These are phyloP conservation scores for Fraxinus nigra DNA, from an alignment of 305 asterid species.

Conservation along the genomic window DNA sequence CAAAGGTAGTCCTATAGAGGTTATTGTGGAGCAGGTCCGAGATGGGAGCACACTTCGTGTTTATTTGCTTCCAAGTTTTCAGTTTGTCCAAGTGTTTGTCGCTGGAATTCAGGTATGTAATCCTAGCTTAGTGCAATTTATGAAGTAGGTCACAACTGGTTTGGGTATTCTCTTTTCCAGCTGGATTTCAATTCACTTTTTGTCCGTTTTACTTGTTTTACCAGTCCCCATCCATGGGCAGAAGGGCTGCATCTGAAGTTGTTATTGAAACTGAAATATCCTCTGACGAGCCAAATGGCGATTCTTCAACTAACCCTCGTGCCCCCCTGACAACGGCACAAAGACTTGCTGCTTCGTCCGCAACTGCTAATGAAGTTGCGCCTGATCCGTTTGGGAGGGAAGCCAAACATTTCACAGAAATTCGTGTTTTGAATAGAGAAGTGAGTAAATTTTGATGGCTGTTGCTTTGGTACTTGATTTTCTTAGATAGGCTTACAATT, in stretches of 20 bases:
- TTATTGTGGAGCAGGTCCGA: constrained; percentile 89
- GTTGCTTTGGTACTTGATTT: neutral
- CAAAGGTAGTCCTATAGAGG: constrained; percentile 89
- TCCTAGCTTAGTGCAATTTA: neutral
- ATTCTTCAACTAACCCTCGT: constrained; percentile 50
- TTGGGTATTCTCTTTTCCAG: neutral
- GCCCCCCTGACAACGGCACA: constrained; percentile 93
- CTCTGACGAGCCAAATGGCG: constrained; percentile 70
- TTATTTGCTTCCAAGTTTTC: constrained; percentile 92
- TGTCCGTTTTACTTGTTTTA: constrained; percentile 16
- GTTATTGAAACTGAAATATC: constrained; percentile 36
- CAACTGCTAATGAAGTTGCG: constrained; percentile 60
- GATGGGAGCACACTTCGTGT: constrained; percentile 96
- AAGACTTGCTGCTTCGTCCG: constrained; percentile 73
- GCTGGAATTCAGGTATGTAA: constrained; percentile 89
- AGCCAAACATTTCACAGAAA: constrained; percentile 95
- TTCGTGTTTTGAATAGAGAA: constrained; percentile 91
- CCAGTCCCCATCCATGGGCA: constrained; percentile 93
- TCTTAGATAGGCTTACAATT: constrained; percentile 16
- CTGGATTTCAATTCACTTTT: neutral
- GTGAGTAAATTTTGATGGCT: constrained; percentile 40
- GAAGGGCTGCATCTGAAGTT: constrained; percentile 65
- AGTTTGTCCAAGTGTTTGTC: constrained; percentile 80
- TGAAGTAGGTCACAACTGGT: neutral
- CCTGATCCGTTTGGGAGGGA: constrained; percentile 93